phyloP scores from a whole-genome alignment of 139 green algal genomes.

The Picochlorum sp. region DNA sequence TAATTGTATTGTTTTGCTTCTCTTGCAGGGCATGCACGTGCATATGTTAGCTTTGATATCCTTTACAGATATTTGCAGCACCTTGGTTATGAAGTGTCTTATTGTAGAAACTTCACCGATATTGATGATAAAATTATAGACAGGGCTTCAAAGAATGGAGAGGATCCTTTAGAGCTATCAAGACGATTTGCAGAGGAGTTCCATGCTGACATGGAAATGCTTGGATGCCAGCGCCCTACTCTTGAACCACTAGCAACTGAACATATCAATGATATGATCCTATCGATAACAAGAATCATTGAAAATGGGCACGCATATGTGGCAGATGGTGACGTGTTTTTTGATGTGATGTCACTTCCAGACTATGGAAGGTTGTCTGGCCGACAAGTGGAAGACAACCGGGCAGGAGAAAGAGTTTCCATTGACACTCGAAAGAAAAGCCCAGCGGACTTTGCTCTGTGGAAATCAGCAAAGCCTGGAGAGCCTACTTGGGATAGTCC shows the following conservation, averaged over 20 bases:
- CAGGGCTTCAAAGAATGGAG: slow-evolving; percentile 49
- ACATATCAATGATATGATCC: slow-evolving; percentile 79
- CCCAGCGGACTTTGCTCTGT: slow-evolving; percentile 93
- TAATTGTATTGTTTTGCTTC: too few relatives aligned
- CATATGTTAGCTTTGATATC: slow-evolving; percentile 91
- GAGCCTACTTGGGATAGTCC: slow-evolving; percentile 85
- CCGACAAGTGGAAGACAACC: slow-evolving; percentile 62
- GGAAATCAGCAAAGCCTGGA: slow-evolving; percentile 84
- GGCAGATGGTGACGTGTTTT: slow-evolving; percentile 80
- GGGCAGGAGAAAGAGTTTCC: slow-evolving; percentile 76
- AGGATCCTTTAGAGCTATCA: slow-evolving; percentile 56
- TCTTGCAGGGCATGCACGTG: slow-evolving; percentile 91
- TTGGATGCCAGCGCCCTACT: slow-evolving; percentile 75
- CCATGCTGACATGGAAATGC: slow-evolving; percentile 70
- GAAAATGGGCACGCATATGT: slow-evolving; percentile 83
- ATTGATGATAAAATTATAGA: slow-evolving; percentile 99
- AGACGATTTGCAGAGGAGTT: slow-evolving; percentile 88
- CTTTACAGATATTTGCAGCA: slow-evolving; percentile 65
- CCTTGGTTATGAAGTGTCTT: slow-evolving; percentile 59
- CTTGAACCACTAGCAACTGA: slow-evolving; percentile 84
- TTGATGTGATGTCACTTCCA: slow-evolving; percentile 70
- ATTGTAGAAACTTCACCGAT: slow-evolving; percentile 67
- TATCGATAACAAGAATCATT: slow-evolving; percentile 78
- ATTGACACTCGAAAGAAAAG: slow-evolving; percentile 79
- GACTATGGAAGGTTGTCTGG: slow-evolving; percentile 86